Evolutionary conservation across 768 basidiomycete genomes (phyloP).

Genomic region (Rhizopogon salebrosus): DNA sequence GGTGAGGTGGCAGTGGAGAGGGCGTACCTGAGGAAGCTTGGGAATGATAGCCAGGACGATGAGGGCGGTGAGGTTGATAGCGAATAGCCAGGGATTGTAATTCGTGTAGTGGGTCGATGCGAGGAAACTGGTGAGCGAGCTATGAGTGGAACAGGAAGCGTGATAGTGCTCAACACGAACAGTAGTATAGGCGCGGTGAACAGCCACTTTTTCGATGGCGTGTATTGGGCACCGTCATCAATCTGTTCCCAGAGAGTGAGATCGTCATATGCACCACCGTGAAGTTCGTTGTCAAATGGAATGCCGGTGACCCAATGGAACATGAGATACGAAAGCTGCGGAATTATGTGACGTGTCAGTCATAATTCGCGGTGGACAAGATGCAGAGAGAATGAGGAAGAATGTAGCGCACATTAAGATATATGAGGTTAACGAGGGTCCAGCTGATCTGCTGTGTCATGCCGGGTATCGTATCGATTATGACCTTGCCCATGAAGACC

Average conservation of each 20-base stretch:
- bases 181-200: conserved; percentile 83
- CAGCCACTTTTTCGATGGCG: conserved; percentile 97
- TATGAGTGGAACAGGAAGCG: neutral
- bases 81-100: conserved; percentile 92
- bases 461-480: conserved; percentile 90
- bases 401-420: conserved; percentile 71
- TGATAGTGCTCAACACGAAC: conserved; percentile 42
- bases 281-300: conserved; percentile 83
- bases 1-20: neutral
- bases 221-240: conserved; percentile 97
- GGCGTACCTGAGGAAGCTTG: conserved; percentile 86
- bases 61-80: conserved; percentile 80
- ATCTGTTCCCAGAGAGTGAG: conserved; percentile 99
- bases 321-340: conserved; percentile 92
- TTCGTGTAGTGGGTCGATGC: conserved; percentile 97
- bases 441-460: conserved; percentile 94
- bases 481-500: conserved; percentile 84
- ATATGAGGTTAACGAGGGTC: conserved; percentile 88
- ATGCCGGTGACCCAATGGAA: conserved; percentile 98
- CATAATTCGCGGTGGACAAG: neutral
- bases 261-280: conserved; percentile 94
- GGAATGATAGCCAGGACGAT: conserved; percentile 81
- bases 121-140: conserved; percentile 61
- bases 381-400: neutral
- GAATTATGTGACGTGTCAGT: conserved; percentile 1